Evolutionary conservation across 2,329 filamentous ascomycete species (phyloP).

Genomic region (Hymenoscyphus occultus): DNA sequence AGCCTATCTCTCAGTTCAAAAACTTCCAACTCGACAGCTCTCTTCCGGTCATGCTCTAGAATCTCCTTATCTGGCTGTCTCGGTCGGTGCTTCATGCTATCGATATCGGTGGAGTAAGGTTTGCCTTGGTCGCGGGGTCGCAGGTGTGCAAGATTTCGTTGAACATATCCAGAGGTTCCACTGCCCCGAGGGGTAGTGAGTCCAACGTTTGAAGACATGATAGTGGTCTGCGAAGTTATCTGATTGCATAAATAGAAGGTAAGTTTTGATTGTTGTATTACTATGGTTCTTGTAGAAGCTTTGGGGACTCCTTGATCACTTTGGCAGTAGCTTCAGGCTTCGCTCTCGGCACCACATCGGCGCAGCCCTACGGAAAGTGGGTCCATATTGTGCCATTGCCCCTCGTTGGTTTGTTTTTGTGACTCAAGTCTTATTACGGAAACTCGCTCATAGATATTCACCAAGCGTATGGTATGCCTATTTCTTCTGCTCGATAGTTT

Average conservation of each 20-base stretch:
- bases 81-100: slow-evolving; percentile 69
- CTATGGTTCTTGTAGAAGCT: no score
- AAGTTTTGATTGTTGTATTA: not conserved
- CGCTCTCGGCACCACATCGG: no score
- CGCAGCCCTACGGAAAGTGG: not conserved
- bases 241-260: not conserved
- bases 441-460: no score
- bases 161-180: slow-evolving; percentile 95
- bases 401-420: not conserved
- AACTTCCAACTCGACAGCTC: slow-evolving; percentile 89
- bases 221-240: slow-evolving; percentile 38
- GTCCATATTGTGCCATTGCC: not conserved
- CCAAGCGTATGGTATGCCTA: no score
- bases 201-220: slow-evolving; percentile 98
- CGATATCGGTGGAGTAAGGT: slow-evolving; percentile 69
- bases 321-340: no score
- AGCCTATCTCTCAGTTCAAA: slow-evolving; percentile 85
- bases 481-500: no score
- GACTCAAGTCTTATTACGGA: no score
- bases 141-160: slow-evolving; percentile 89
- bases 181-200: slow-evolving; percentile 91
- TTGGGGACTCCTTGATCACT: no score
- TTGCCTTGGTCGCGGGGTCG: slow-evolving; percentile 66
- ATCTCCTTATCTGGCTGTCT: slow-evolving; percentile 89
- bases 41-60: slow-evolving; percentile 87